Evolutionary conservation across 495 filamentous ascomycete genomes (phyloP), one percentile per base, ranked within the genome.

Genomic region (Durotheca rogersii): DNA sequence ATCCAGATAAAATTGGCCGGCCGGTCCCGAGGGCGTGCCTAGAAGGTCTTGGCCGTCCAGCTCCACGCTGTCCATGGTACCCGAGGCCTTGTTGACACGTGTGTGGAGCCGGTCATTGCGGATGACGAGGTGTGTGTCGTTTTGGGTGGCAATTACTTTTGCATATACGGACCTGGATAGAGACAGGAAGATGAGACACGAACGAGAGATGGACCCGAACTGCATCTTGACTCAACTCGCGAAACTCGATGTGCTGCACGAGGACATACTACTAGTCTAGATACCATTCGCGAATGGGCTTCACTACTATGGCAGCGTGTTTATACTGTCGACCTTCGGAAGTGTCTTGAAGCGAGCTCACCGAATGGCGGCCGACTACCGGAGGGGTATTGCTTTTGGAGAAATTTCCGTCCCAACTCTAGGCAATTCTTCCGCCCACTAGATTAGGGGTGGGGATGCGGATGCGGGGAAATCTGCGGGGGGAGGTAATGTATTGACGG

Each of bases 21-120:
- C 54, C 44, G 60, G 51, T 52, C 60, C 60, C n/a, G 54, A 62
- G 23, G 18, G 42, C 3, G 56, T 53, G 39, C 60, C 60, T 1
- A 82, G 67, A 6, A 81, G 65, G 49, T 81, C 73, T 51, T 74
- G 67, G 2, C 69, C 71, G 54, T 79, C 77, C 7, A 81, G 65
- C 33, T 53, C 62, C 0, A 80, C 50, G 10, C 64, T 60, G 7
- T 72, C 58, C 23, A 79, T 67, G n/a, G 67, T 68, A 0, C 77
- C 76, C 12, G 49, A 66, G n/a, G 47, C 56, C 56, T 77, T 79
- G 32, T 68, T 60, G 17, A 78, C 71, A 40, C 70, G 53, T 10
- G 73, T 72, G 6, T 61, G 71, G n/a, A 81, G 61, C 19, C 77
- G 70, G 46, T 75, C 67, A 51, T 80, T 81, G 38, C 63, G 50